A percentile compares a stretch with the other conserved stretches of the same genome.
Conservation (phyloP, 257 asterid species). For the Salvia splendens region DNA sequence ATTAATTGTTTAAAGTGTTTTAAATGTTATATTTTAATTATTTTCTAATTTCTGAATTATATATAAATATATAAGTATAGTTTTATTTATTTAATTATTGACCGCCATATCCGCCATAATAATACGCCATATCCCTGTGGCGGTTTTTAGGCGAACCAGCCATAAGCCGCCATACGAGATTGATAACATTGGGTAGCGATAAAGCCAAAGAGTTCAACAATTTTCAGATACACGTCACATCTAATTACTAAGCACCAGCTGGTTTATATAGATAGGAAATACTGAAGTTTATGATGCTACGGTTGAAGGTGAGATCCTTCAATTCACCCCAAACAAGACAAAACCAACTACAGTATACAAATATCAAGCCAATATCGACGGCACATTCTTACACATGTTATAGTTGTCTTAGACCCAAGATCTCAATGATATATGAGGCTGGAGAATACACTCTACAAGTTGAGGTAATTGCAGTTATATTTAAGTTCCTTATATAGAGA, state of each 20-base stretch:
- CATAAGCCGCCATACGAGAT: no score
- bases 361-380: not conserved
- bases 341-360: not conserved
- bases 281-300: not conserved
- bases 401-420: not conserved
- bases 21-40: no score
- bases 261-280: not conserved
- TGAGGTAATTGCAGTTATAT: not conserved
- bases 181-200: no score
- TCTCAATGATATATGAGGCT: not conserved
- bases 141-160: no score
- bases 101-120: no score
- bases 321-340: not conserved
- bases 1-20: no score
- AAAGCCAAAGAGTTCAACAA: constrained; percentile 16
- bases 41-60: no score
- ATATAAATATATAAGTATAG: no score
- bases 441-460: not conserved
- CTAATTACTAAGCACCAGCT: not conserved
- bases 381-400: not conserved
- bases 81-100: no score
- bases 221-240: not conserved
- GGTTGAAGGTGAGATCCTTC: not conserved
- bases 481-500: not conserved
- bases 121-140: no score